Conservation (phyloP, 306 rosid genomes). For the Quercus berberidifolia region DNA sequence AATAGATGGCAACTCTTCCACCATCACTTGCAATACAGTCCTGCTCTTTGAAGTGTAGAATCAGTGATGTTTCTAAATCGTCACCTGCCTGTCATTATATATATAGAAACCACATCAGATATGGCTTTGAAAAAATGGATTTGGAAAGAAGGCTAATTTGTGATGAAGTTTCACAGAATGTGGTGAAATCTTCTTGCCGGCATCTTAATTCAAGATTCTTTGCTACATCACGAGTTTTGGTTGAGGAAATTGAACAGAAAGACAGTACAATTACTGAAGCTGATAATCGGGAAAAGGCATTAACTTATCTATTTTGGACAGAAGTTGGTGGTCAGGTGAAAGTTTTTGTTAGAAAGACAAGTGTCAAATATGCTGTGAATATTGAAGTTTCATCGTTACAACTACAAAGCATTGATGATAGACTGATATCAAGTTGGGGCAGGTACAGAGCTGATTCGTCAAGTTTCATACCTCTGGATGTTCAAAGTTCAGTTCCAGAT, state of each 20-base stretch:
- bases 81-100: conserved; percentile 23
- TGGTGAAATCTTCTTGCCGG: not conserved
- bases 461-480: conserved; percentile 27
- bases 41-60: conserved; percentile 20
- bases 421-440: conserved; percentile 63
- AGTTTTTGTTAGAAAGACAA: conserved; percentile 56
- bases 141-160: conserved; percentile 26
- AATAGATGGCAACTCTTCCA: conserved; percentile 51
- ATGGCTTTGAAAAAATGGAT: conserved; percentile 28
- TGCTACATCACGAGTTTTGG: conserved; percentile 46
- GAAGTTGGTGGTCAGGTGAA: conserved; percentile 62
- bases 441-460: conserved; percentile 57
- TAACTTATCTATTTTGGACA: conserved; percentile 67
- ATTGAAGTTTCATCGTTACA: conserved; percentile 56
- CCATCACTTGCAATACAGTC: conserved; percentile 31
- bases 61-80: conserved; percentile 19
- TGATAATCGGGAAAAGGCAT: conserved; percentile 35
- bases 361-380: conserved; percentile 39
- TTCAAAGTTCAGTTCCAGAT: conserved; percentile 21
- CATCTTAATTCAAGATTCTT: conserved; percentile 25
- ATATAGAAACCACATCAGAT: conserved; percentile 12
- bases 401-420: conserved; percentile 21
- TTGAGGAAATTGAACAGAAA: conserved; percentile 32
- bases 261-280: conserved; percentile 21
- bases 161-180: conserved; percentile 22